These are phyloP conservation scores for Alternaria incomplexa DNA, from an alignment of 2,329 filamentous ascomycete genomes.

Conservation along the genomic window DNA sequence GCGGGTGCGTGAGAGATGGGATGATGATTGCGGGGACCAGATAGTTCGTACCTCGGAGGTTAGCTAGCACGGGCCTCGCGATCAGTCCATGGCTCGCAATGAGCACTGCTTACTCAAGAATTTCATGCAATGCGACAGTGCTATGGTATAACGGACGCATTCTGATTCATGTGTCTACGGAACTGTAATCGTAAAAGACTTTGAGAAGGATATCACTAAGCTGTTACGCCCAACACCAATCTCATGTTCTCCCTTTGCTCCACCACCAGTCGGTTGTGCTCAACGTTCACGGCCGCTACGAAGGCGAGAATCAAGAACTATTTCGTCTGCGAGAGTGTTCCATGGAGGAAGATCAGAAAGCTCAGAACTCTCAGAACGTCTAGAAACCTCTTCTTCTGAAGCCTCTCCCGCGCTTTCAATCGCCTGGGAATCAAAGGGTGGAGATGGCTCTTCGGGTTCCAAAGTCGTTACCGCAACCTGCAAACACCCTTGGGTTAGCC, in stretches of 20 bases:
- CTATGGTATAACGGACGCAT: not conserved
- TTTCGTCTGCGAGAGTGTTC: not conserved
- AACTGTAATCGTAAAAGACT: not conserved
- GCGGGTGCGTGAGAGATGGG: conserved; percentile 1
- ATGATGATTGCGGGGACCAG: conserved; percentile 17
- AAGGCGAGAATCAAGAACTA: not conserved
- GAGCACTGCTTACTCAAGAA: not conserved
- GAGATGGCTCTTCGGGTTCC: not conserved
- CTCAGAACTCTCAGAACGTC: not conserved
- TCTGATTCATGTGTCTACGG: not conserved
- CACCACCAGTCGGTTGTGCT: not conserved
- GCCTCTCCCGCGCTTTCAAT: not conserved
- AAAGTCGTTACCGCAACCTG: not conserved
- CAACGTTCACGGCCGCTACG: not conserved
- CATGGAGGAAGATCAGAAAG: not conserved
- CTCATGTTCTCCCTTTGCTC: not conserved
- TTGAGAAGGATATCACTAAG: conserved; percentile 6
- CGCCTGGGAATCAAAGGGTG: not conserved
- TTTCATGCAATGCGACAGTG: not conserved
- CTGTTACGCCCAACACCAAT: not conserved
- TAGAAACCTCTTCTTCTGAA: not conserved
- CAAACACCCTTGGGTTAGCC: not conserved
- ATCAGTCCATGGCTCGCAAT: not conserved
- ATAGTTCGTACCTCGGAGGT: conserved; percentile 16
- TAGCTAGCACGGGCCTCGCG: not conserved